Percentiles rank a stretch among this genome's conserved stretches.
Evolutionary conservation across 2,329 filamentous ascomycete species (phyloP).

Genomic region (Monosporascus sp.): DNA sequence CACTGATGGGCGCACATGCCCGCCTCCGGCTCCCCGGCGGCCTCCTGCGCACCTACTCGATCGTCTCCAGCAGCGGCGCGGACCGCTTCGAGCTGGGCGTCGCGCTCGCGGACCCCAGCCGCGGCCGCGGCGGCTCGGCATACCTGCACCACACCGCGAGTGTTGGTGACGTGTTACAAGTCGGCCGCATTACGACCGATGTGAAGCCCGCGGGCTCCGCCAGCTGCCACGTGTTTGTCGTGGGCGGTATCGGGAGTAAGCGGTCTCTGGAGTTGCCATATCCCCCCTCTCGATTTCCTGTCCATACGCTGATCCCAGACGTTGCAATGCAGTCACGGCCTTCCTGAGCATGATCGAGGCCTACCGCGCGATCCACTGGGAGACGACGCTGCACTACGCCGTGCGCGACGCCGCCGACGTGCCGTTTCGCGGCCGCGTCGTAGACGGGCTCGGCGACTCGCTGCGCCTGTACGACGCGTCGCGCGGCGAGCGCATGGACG

Average conservation of each 20-base stretch:
- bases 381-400: slow-evolving; percentile 53
- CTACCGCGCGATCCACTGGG: slow-evolving; percentile 40
- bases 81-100: slow-evolving; percentile 53
- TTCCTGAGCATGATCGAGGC: slow-evolving; percentile 47
- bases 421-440: slow-evolving; percentile 47
- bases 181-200: slow-evolving; percentile 45
- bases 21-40: slow-evolving; percentile 52
- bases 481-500: slow-evolving; percentile 46
- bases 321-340: slow-evolving; percentile 45
- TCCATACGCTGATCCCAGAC: no score
- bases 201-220: slow-evolving; percentile 41
- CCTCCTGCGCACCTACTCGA: slow-evolving; percentile 54
- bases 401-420: slow-evolving; percentile 49
- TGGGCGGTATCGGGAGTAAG: slow-evolving; percentile 51
- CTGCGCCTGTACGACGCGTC: slow-evolving; percentile 49
- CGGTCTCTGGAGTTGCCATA: no score
- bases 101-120: slow-evolving; percentile 46
- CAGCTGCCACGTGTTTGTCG: slow-evolving; percentile 58
- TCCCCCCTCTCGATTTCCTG: no score
- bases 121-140: slow-evolving; percentile 56
- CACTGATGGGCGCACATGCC: slow-evolving; percentile 44
- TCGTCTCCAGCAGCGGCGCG: slow-evolving; percentile 44
- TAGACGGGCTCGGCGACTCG: slow-evolving; percentile 17
- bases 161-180: slow-evolving; percentile 44
- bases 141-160: slow-evolving; percentile 48